phyloP scores from a whole-genome alignment of 2,329 filamentous ascomycete species.

The Paraphaeosphaeria minitans region DNA sequence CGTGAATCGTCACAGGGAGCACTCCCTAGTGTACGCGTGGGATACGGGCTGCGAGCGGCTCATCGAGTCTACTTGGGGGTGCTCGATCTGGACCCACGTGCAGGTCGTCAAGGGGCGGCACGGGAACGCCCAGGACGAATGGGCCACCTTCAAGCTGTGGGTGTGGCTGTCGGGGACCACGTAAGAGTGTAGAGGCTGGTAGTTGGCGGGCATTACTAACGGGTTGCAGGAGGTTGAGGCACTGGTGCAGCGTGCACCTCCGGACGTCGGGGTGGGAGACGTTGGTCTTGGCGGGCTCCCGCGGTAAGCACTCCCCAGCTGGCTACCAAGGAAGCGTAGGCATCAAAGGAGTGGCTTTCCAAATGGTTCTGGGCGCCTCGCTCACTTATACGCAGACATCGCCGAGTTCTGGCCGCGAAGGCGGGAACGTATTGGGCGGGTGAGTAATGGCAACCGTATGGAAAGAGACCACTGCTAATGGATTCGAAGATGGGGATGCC shows the following conservation, averaged over 20 bases:
- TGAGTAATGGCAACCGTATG: too few species aligned
- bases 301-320: background rate
- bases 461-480: too few species aligned
- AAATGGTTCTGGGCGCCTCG: background rate
- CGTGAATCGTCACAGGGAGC: too few species aligned
- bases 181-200: background rate
- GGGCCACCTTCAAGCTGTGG: background rate
- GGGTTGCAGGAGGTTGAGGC: background rate
- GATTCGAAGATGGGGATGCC: too few species aligned
- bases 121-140: background rate
- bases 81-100: background rate
- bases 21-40: too few species aligned
- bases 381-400: background rate
- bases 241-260: background rate
- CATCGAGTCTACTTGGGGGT: too few species aligned
- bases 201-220: background rate
- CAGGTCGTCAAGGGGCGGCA: background rate
- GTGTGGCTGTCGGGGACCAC: background rate
- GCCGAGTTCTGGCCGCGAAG: background rate
- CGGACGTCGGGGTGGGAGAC: background rate
- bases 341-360: background rate
- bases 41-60: too few species aligned
- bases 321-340: background rate
- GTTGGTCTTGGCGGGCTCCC: background rate
- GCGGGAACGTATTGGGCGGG: background rate